Evolutionary conservation across 1,284 basidiomycete genomes (phyloP).

Genomic region (Ceratobasidium papillatum): DNA sequence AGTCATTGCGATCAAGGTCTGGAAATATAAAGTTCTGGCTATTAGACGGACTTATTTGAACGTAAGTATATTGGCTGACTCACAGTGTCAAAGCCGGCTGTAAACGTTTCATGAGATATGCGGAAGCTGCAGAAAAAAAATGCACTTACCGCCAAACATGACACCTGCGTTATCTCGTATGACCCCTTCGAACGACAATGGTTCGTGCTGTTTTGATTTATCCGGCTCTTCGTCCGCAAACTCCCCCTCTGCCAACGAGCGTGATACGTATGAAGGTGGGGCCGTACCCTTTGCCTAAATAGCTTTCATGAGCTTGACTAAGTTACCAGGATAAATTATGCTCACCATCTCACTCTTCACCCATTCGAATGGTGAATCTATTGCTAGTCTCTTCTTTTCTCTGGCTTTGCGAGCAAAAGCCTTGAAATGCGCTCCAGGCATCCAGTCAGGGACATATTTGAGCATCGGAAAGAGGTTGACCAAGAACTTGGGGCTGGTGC

Average conservation of each 20-base stretch:
- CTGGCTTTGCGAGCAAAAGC: background rate
- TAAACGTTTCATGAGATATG: background rate
- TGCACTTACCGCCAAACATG: conserved; percentile 22
- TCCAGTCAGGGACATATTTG: conserved; percentile 32
- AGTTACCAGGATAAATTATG: background rate
- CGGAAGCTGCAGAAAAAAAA: background rate
- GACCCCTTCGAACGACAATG: conserved; percentile 13
- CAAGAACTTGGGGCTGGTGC: background rate
- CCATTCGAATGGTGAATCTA: conserved; percentile 21
- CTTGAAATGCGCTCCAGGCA: conserved; percentile 34
- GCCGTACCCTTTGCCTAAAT: conserved; percentile 24
- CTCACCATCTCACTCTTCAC: conserved; percentile 33
- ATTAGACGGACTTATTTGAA: background rate
- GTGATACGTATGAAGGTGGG: conserved; percentile 20
- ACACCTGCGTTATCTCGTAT: conserved; percentile 11
- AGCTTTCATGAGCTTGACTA: background rate
- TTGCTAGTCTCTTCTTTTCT: background rate
- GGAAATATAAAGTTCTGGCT: background rate
- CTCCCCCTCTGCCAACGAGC: conserved; percentile 11
- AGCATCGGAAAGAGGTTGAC: conserved; percentile 27
- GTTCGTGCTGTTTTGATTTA: background rate
- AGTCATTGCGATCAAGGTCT: conserved; percentile 12
- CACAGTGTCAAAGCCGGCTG: conserved; percentile 31
- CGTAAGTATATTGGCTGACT: background rate
- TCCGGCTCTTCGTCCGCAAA: background rate